phyloP scores from a whole-genome alignment of 2,329 filamentous ascomycete genomes.

The Cadophora sp. region DNA sequence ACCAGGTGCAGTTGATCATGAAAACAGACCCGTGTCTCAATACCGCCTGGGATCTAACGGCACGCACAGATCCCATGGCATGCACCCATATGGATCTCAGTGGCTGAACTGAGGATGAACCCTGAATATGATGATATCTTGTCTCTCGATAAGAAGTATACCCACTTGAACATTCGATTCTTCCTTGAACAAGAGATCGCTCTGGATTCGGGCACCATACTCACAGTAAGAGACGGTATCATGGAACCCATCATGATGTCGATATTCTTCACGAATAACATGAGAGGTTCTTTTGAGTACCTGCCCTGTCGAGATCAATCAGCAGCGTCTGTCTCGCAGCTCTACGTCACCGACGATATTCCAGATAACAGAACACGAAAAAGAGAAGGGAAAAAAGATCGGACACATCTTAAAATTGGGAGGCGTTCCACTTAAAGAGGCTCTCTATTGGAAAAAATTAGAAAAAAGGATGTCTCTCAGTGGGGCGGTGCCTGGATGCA shows the following conservation, averaged over 20 bases:
- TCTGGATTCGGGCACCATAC: background rate
- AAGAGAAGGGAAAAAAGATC: background rate
- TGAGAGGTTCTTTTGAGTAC: too few species aligned
- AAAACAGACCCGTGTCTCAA: background rate
- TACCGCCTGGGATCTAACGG: slow-evolving; percentile 7
- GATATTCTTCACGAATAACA: too few species aligned
- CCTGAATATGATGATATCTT: background rate
- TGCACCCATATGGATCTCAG: background rate
- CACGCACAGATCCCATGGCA: background rate
- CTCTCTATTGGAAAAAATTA: background rate
- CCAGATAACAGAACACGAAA: background rate
- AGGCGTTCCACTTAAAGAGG: background rate
- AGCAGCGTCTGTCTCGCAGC: background rate
- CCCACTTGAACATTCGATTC: background rate
- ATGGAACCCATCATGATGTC: too few species aligned
- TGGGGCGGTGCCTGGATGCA: background rate
- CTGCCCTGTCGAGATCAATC: background rate
- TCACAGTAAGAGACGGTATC: background rate
- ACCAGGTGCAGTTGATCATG: background rate
- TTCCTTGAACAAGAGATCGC: background rate
- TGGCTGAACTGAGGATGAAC: background rate
- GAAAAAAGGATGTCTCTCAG: background rate
- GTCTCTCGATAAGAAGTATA: background rate
- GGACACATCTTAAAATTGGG: background rate
- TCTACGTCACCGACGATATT: slow-evolving; percentile 1